A percentile compares a stretch with the other conserved stretches of the same genome.
These are phyloP conservation scores for Trichoderma breve DNA, from an alignment of 2,329 filamentous ascomycete species.

Conservation along the genomic window DNA sequence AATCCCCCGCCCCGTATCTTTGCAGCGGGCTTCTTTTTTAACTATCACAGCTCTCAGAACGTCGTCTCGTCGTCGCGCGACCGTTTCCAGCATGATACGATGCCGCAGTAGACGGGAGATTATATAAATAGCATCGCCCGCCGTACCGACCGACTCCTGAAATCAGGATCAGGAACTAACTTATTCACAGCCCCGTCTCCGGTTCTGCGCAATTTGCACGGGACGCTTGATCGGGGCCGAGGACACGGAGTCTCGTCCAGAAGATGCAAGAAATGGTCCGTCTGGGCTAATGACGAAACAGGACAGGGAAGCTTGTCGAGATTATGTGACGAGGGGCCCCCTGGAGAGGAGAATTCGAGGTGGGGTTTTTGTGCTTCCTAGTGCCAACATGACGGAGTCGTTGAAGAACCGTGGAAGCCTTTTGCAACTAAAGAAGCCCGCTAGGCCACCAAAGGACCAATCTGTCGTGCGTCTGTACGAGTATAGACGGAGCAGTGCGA, in stretches of 20 bases:
- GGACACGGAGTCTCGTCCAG: background rate
- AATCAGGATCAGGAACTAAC: background rate
- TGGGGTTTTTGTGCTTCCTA: background rate
- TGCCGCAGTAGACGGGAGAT: background rate
- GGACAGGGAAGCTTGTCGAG: slow-evolving; percentile 17
- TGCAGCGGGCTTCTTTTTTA: background rate
- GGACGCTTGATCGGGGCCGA: slow-evolving; percentile 6
- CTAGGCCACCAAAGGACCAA: background rate
- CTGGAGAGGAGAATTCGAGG: slow-evolving; percentile 10
- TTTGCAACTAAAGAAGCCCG: background rate
- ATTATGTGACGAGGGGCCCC: slow-evolving; percentile 14
- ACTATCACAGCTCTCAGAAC: background rate
- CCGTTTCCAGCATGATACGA: slow-evolving; percentile 4
- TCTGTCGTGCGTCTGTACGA: background rate
- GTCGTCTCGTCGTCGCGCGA: background rate
- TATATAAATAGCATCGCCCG: slow-evolving; percentile 15
- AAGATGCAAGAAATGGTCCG: slow-evolving; percentile 6
- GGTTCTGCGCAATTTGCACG: slow-evolving; percentile 13
- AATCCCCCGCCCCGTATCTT: background rate
- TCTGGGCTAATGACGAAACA: slow-evolving; percentile 15
- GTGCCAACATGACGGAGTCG: background rate
- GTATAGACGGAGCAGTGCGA: background rate
- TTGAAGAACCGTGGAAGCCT: background rate
- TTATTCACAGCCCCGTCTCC: slow-evolving; percentile 5
- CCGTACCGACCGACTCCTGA: slow-evolving; percentile 5